Evolutionary conservation across 2,329 filamentous ascomycete genomes (phyloP), one percentile per base, ranked within the genome.

Genomic region (Trichoderma harzianum): DNA sequence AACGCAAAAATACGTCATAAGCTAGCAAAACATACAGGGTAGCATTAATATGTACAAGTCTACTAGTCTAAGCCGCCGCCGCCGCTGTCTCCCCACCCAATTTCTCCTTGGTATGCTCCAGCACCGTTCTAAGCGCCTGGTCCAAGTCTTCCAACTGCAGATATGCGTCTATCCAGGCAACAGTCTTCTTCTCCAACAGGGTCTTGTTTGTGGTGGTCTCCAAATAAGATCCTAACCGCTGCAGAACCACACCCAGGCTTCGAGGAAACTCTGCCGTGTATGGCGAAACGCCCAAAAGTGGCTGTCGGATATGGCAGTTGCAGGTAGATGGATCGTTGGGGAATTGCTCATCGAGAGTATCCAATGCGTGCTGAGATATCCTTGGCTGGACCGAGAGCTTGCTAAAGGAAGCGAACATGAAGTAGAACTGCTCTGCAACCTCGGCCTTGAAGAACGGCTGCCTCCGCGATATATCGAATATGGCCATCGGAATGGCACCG

Each of bases 401-500:
- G 24, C 86, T 84, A 80, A 97, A 98, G 7, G 86, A 84, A 3
- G 89, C 85, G 74, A 97, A 92, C 83, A 97, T 88, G 77, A 92
- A 85, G 81, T 96, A 98, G 82, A 98, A 97, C 26, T 87, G 83
- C 77, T 92, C 90, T 3, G 90, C 93, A 7, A 94, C 86, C 1
- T 85, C 83, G 2, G 90, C 82, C 72, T 88, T 88, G 79, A 91
- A 90, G 75, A 92, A 90, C 67, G 92, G 88, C 77, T 97, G 91
- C 80, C 92, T 93, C 83, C 90, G 90, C 7, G 94, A 91, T 26
- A 93, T 90, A 77, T 97, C 94, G 78, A 97, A 98, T 62, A 99
- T 93, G 51, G 95, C 94, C 70, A 94, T 88, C 2, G 96, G 95
- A 75, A 99, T 97, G 18, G 94, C 96, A n/a, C 96, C 96, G 73